Base-by-base conservation (phyloP, 1,139 yeast genomes). In the Candida pseudoviswanathii region DNA sequence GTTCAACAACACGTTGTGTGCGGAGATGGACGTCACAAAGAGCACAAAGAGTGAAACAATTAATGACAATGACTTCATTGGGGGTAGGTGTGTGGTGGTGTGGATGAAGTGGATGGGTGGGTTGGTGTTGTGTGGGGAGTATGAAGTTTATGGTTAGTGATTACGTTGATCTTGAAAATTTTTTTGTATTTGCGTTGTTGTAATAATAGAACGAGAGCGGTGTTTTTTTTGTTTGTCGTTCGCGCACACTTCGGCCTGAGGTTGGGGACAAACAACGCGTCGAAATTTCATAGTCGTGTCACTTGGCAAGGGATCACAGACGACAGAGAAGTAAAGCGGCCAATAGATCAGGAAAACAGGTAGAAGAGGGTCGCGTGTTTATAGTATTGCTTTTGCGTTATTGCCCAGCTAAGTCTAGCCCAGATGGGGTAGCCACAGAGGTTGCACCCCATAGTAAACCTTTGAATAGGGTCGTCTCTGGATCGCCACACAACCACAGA, bases 1-100 rank as follows among this genome's bases (percentile, higher is more conserved):
- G n/a, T 92, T 89, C 51, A 91, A 75, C 55, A 89, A 76, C 42
- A 89, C 94, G 60, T 89, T 90, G 68, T 90, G 97, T 1, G 96
- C 96, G 6, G 58, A 49, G 10, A 43, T 29, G 10, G 34, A 36
- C 22, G 38, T 24, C 6, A 32, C 29, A 4, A 43, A 43, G 22
- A 16, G 26, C 21, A 46, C 21, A 9, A 34, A 27, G 9, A 43
- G 10, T 34, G 40, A 36, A 43, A 29, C 31, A 22, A 43, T n/a
- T 27, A 34, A 43, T 10, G 45, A 43, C 11, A 33, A 29, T 39
- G 32, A 37, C 43, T 40, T 40, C 43, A 40, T 40, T 27, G 16
- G 27, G 33, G n/a, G 25, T 38, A 5, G n/a, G 7, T 26, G 16
- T 38, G 38, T 10, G 6, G 11, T 32, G 21, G 4, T 9, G n/a